Evolutionary conservation across 208 protist genomes (phyloP).

Genomic region (Leishmania guyanensis): DNA sequence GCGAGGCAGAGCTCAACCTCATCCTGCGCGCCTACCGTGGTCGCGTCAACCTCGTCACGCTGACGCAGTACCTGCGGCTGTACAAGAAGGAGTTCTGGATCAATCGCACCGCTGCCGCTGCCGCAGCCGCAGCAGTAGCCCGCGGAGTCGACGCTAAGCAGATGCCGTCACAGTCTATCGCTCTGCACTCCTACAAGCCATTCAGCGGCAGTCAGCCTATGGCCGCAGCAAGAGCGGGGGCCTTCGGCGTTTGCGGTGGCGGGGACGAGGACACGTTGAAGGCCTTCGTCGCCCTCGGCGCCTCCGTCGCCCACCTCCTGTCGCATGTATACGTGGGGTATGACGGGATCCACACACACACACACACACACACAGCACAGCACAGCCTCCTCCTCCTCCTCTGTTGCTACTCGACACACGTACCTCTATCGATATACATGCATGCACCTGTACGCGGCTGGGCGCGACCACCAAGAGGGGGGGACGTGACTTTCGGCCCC

Average conservation of each 20-base stretch:
- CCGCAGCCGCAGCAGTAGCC: conserved; percentile 6
- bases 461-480: too few relatives aligned
- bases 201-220: conserved; percentile 14
- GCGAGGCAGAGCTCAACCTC: conserved; percentile 63
- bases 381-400: too few relatives aligned
- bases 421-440: too few relatives aligned
- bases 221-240: not conserved
- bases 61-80: conserved; percentile 81
- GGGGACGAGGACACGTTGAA: conserved; percentile 67
- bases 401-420: too few relatives aligned
- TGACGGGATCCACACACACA: too few relatives aligned
- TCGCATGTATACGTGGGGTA: too few relatives aligned
- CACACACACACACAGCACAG: too few relatives aligned
- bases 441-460: too few relatives aligned
- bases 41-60: conserved; percentile 60
- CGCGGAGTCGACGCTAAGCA: not conserved
- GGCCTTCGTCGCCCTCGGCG: conserved; percentile 84
- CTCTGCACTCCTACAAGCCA: conserved; percentile 1
- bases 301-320: too few relatives aligned
- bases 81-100: conserved; percentile 74
- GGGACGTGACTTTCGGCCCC: too few relatives aligned
- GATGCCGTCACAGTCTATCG: conserved; percentile 7
- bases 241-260: conserved; percentile 2
- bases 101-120: conserved; percentile 9
- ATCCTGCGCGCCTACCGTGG: conserved; percentile 57